phyloP scores from a whole-genome alignment of 805 yeast genomes.

The Kurtzmaniella cleridarum region DNA sequence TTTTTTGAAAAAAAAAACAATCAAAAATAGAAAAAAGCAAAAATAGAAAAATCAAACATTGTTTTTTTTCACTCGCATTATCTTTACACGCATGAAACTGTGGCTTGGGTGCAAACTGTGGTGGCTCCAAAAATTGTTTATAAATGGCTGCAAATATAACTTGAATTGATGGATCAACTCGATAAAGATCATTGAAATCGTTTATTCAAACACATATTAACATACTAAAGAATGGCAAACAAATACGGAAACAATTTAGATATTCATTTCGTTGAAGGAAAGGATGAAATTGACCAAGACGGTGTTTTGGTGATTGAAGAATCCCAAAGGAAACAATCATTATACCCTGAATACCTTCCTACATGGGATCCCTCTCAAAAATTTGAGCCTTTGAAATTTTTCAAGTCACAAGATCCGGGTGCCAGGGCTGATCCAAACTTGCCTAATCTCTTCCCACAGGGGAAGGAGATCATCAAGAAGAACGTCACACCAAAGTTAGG shows the following conservation, averaged over 20 bases:
- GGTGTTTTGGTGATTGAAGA: conserved; percentile 45
- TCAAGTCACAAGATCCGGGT: conserved; percentile 62
- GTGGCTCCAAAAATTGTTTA: neutral
- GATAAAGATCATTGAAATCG: neutral
- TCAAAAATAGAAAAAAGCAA: no score
- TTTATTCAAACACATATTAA: neutral
- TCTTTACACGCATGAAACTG: neutral
- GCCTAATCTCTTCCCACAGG: conserved; percentile 44
- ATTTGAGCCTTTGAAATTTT: conserved; percentile 46
- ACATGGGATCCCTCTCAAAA: conserved; percentile 62
- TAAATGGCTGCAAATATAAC: neutral
- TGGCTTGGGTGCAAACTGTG: neutral
- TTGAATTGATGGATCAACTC: no score
- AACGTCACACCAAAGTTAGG: conserved; percentile 67
- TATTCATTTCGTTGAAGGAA: conserved; percentile 47
- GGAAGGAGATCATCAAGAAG: conserved; percentile 23
- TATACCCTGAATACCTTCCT: conserved; percentile 57
- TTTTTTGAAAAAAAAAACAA: no score
- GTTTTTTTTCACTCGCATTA: neutral
- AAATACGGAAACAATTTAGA: conserved; percentile 15
- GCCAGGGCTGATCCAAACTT: conserved; percentile 55
- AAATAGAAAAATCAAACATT: no score
- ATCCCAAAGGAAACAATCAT: conserved; percentile 26
- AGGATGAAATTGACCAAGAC: conserved; percentile 43
- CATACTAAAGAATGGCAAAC: conserved; percentile 1